Percentiles rank a stretch among this genome's conserved stretches.
These are phyloP conservation scores for Angomonas desouzai DNA, from an alignment of 208 protist species.

Conservation along the genomic window DNA sequence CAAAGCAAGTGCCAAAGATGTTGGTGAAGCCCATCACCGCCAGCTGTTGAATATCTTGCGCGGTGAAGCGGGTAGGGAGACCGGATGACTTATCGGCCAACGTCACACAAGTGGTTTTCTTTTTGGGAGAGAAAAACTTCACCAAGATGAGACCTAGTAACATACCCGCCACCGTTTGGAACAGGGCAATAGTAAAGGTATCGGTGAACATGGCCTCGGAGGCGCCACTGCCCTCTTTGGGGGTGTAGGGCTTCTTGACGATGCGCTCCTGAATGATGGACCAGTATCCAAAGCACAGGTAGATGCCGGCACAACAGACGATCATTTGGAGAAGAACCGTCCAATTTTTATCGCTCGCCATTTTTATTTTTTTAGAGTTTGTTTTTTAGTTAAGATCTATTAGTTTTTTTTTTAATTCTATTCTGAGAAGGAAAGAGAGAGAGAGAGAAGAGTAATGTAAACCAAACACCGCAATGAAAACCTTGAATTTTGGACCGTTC, in stretches of 20 bases:
- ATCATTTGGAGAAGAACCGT: slow-evolving; percentile 45
- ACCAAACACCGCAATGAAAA: neutral
- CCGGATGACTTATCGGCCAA: neutral
- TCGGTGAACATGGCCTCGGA: slow-evolving; percentile 21
- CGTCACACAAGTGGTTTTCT: neutral
- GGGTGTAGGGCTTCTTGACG: slow-evolving; percentile 60
- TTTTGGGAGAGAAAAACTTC: neutral
- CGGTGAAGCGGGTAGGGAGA: neutral
- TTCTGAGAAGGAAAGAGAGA: slow-evolving; percentile 11
- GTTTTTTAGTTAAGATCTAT: neutral
- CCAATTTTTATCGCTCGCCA: slow-evolving; percentile 11
- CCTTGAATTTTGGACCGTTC: neutral
- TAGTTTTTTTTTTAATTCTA: neutral
- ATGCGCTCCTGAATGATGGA: slow-evolving; percentile 81
- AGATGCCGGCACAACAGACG: slow-evolving; percentile 66
- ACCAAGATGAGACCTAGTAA: slow-evolving; percentile 21
- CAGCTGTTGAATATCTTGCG: slow-evolving; percentile 19
- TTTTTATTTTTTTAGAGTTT: slow-evolving; percentile 9
- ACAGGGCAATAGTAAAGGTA: slow-evolving; percentile 33
- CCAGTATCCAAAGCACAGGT: slow-evolving; percentile 79
- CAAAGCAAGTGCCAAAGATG: slow-evolving; percentile 57
- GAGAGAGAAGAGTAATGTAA: slow-evolving; percentile 11
- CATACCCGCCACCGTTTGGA: slow-evolving; percentile 19
- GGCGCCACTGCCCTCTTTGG: neutral
- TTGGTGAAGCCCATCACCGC: slow-evolving; percentile 69